Evolutionary conservation across 1,284 basidiomycete species (phyloP), one percentile per base, ranked within the genome.

Genomic region (Pulchroboletus neoregius): DNA sequence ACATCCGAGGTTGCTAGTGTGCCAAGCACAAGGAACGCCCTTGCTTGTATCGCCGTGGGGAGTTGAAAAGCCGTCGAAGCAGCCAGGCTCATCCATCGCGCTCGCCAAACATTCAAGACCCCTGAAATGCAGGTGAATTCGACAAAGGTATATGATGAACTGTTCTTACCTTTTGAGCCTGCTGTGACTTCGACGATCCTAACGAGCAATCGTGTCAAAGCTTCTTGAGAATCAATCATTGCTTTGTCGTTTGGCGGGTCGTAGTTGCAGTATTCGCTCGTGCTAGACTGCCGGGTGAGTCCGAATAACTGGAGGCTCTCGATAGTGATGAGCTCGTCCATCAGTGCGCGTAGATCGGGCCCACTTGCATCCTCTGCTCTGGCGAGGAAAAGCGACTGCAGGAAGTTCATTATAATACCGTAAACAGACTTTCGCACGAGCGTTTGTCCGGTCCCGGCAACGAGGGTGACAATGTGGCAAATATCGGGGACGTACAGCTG

Each of bases 61-160:
- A 91, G 80, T 65, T 96, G 94, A 74, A 97, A 96, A 16, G 93
- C 92, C 0, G 87, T 92, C 2, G 91, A 84, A 0, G 91, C 89
- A n/a, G 94, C 82, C 45, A 97, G 68, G 45, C 91, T 86, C 82
- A 94, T 92, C 90, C 94, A 93, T 32, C 94, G 77, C 22, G 93
- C 91, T 48, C 89, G 80, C 94, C 94, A 97, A 12, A 89, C 82
- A 61, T 97, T 97, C 33, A 91, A 72, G 9, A 93, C 73, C 43
- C 91, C 94, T 92, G 26, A 49, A 43, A 26, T 37, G 48, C 30
- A 34, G 4, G 15, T 56, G 18, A 56, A 39, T 49, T 20, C 23
- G 15, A 44, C 11, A 39, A 39, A 32, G 2, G 32, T 16, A 32
- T 1, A 26, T 2, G 22, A 13, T 13, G 13, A 42, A 2, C n/a